phyloP scores from a whole-genome alignment of 805 yeast genomes.

The Grigorovia humatica region DNA sequence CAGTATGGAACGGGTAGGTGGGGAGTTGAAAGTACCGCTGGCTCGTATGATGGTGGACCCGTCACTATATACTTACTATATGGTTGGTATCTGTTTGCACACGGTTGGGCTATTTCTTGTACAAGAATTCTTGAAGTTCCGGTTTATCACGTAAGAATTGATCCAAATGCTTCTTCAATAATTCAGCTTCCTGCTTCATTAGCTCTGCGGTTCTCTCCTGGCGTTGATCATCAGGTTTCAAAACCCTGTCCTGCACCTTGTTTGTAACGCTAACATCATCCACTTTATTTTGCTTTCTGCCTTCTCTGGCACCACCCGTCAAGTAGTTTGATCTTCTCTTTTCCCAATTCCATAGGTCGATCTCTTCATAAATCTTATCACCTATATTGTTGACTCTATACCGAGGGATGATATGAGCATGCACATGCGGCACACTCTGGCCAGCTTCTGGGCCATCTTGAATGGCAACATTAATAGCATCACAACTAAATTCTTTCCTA shows the following conservation, averaged over 20 bases:
- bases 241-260: neutral
- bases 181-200: constrained; percentile 63
- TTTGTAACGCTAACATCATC: neutral
- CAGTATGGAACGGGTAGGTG: no score
- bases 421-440: constrained; percentile 91
- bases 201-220: constrained; percentile 45
- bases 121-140: constrained; percentile 3
- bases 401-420: constrained; percentile 89
- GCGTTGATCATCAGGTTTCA: constrained; percentile 43
- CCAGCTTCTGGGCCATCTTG: constrained; percentile 97
- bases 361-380: constrained; percentile 59
- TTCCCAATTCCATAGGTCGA: constrained; percentile 49
- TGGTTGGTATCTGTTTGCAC: neutral
- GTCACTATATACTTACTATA: no score
- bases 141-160: constrained; percentile 10
- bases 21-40: no score
- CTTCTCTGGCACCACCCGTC: constrained; percentile 15
- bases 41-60: no score
- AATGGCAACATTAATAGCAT: constrained; percentile 78
- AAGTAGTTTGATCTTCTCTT: constrained; percentile 23
- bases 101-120: neutral
- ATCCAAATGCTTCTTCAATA: constrained; percentile 36
- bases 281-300: constrained; percentile 5
- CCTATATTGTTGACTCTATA: constrained; percentile 47
- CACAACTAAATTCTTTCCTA: constrained; percentile 59